Conservation (phyloP, 2,329 filamentous ascomycete species). For the Biscogniauxia mediterranea region DNA sequence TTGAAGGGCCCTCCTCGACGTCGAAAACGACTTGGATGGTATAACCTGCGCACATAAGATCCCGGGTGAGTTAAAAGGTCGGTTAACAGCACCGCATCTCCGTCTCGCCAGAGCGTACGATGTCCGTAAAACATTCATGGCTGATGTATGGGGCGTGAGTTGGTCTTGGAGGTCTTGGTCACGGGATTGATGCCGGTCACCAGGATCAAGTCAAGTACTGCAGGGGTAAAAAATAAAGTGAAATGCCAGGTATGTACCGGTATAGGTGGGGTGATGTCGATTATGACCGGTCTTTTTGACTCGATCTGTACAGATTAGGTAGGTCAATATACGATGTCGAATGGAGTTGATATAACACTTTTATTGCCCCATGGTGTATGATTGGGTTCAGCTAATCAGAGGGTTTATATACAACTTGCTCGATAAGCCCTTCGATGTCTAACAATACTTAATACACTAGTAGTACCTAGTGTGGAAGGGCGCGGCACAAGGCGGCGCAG, state of each 20-base stretch:
- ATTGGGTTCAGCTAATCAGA: not conserved
- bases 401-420: not conserved
- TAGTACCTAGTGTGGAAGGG: no score
- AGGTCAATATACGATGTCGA: no score
- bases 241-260: not conserved
- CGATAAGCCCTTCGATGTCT: not conserved
- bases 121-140: constrained; percentile 18
- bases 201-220: not conserved
- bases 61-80: constrained; percentile 1
- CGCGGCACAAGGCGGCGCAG: no score
- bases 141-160: not conserved
- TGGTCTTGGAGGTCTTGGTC: not conserved
- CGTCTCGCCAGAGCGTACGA: constrained; percentile 10
- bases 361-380: not conserved
- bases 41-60: not conserved
- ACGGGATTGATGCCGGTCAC: not conserved
- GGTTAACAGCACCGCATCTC: constrained; percentile 5
- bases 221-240: not conserved
- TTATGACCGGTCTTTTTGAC: not conserved
- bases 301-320: no score
- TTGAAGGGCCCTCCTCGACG: constrained; percentile 10
- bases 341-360: no score
- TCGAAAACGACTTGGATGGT: constrained; percentile 11
- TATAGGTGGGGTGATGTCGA: not conserved
- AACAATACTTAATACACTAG: no score